Evolutionary conservation across 169 alveolate genomes (phyloP), one percentile per base, ranked within the genome.

Genomic region (Theileria parva): DNA sequence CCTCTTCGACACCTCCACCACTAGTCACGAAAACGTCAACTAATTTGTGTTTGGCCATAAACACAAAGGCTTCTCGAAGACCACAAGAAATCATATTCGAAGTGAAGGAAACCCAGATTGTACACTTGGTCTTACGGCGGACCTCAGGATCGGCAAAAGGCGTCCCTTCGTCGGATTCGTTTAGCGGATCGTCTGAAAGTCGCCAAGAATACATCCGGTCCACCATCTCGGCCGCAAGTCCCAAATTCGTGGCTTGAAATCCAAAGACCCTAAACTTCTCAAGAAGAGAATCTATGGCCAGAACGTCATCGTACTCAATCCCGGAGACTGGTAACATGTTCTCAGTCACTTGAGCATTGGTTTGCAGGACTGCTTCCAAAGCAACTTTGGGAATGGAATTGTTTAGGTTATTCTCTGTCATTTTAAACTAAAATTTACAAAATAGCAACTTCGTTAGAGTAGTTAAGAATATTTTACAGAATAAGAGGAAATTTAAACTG

Each of bases 1-100:
- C 99, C 94, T 98, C 99, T 91, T 98, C 99, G 53, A 98, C 95
- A 2, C 99, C 99, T 1, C 99, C 99, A 23, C 98, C 98, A 7
- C 99, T 95, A 6, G 99, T 97, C 11, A 97, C 99, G 44, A 97
- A 92, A 6, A 94, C 95, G 79, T 96, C 98, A 19, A 97, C 92
- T 94, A 96, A 95, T 71, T 94, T 96, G 87, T 97, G 97, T 88
- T 97, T 92, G 66, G 97, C 97, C 76, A 95, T 79, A 87, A 91
- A 94, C 19, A 97, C 95, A 65, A 97, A 97, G 15, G 96, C 91
- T 61, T 98, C 99, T 57, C 99, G 88, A 85, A 96, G 91, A 12
- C 99, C 99, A 74, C 98, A 92, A 17, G 98, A 94, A 23, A 97
- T 93, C 99, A 97, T 96, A 79, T 98, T 98, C 53, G 99, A 96